A percentile compares a stretch with the other conserved stretches of the same genome.
phyloP scores from a whole-genome alignment of 1,139 yeast genomes.

The Hyphopichia buzzinii region DNA sequence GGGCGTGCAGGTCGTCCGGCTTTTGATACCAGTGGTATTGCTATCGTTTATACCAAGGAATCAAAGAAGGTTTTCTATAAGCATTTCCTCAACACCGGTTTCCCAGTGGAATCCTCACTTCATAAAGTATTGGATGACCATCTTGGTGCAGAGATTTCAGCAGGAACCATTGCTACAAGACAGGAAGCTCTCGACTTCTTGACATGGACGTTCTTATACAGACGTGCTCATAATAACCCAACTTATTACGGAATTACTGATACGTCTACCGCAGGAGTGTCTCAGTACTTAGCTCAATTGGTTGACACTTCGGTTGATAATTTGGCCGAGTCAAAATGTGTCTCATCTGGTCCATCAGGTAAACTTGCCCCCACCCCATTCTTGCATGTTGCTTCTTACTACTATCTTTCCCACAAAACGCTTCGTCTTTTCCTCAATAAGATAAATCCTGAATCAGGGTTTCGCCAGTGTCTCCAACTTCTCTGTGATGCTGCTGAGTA shows the following conservation, averaged over 20 bases:
- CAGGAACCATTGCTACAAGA: conserved; percentile 77
- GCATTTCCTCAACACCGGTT: conserved; percentile 90
- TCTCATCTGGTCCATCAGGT: conserved; percentile 49
- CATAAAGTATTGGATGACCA: conserved; percentile 93
- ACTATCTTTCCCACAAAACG: conserved; percentile 90
- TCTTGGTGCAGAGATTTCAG: conserved; percentile 92
- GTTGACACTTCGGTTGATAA: conserved; percentile 71
- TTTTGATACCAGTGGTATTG: conserved; percentile 91
- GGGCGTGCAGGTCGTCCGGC: conserved; percentile 98
- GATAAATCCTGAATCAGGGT: conserved; percentile 49
- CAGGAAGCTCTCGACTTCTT: conserved; percentile 92
- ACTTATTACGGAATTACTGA: conserved; percentile 90
- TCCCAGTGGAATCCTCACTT: conserved; percentile 94
- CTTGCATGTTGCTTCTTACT: conserved; percentile 82
- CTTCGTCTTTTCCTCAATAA: conserved; percentile 63
- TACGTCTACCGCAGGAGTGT: conserved; percentile 61
- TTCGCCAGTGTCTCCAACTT: conserved; percentile 69
- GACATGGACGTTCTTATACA: conserved; percentile 91
- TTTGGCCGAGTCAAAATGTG: conserved; percentile 72
- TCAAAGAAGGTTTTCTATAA: conserved; percentile 89
- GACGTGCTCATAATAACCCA: conserved; percentile 94
- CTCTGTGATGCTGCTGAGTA: conserved; percentile 84
- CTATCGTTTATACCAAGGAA: conserved; percentile 91
- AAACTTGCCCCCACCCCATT: conserved; percentile 71
- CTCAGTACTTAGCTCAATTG: conserved; percentile 65